Percentiles rank a stretch among this genome's conserved stretches.
phyloP scores from a whole-genome alignment of 768 basidiomycete genomes.

The Xerocomellus intermedius region DNA sequence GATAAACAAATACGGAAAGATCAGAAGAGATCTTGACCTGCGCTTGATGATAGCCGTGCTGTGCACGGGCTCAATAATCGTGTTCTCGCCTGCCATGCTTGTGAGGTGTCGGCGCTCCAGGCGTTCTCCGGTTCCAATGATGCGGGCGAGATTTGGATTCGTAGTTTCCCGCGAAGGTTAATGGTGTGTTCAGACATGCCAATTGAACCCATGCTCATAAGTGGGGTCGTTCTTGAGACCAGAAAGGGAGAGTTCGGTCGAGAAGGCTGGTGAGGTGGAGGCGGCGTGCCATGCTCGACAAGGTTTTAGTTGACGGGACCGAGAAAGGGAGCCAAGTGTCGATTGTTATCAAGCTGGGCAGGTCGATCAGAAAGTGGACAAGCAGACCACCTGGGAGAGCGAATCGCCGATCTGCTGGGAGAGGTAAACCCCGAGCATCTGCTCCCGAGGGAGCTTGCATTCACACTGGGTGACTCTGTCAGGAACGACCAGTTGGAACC shows the following conservation, averaged over 20 bases:
- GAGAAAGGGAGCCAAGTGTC: conserved; percentile 1
- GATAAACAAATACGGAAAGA: conserved; percentile 18
- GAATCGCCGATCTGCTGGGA: conserved; percentile 8
- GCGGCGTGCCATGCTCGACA: neutral
- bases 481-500: conserved; percentile 15
- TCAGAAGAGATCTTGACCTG: conserved; percentile 26
- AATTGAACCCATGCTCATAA: neutral
- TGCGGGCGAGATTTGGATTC: neutral
- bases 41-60: conserved; percentile 33
- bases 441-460: conserved; percentile 6
- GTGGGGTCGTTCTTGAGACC: neutral
- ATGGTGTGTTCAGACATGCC: neutral
- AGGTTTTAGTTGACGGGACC: neutral
- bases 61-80: conserved; percentile 27
- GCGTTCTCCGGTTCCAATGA: conserved; percentile 27
- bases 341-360: conserved; percentile 3
- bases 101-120: conserved; percentile 30
- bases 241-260: neutral
- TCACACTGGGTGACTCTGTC: conserved; percentile 8
- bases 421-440: neutral
- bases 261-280: neutral
- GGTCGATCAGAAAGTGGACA: conserved; percentile 6
- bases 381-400: neutral
- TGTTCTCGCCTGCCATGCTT: conserved; percentile 26
- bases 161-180: conserved; percentile 23